Evolutionary conservation across 306 rosid genomes (phyloP).

Genomic region (Styphnolobium japonicum): DNA sequence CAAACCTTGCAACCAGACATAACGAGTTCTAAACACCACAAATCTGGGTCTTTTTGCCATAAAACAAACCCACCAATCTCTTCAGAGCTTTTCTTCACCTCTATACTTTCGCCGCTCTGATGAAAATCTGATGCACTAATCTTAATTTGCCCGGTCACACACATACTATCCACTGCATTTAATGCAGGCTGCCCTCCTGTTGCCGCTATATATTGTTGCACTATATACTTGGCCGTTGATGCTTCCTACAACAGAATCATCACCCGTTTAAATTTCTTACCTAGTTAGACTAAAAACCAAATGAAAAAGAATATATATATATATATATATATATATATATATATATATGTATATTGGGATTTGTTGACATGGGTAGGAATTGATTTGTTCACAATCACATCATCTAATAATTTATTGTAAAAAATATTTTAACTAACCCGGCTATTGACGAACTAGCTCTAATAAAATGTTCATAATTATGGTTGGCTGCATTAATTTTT

Average conservation of each 20-base stretch:
- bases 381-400: background rate
- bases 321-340: background rate
- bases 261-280: background rate
- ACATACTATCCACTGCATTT: slow-evolving; percentile 78
- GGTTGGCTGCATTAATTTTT: background rate
- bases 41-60: slow-evolving; percentile 91
- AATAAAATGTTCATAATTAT: background rate
- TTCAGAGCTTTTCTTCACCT: slow-evolving; percentile 62
- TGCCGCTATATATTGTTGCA: slow-evolving; percentile 91
- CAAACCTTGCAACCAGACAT: slow-evolving; percentile 79
- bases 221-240: slow-evolving; percentile 89
- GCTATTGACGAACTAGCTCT: too few relatives aligned
- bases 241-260: slow-evolving; percentile 61
- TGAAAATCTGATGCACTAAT: slow-evolving; percentile 82
- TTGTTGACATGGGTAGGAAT: background rate
- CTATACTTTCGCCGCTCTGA: slow-evolving; percentile 40
- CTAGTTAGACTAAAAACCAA: background rate
- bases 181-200: slow-evolving; percentile 90
- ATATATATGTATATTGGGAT: background rate
- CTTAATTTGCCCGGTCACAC: slow-evolving; percentile 76
- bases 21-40: slow-evolving; percentile 78
- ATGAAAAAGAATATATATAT: background rate
- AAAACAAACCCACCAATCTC: slow-evolving; percentile 81
- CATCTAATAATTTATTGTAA: too few relatives aligned
- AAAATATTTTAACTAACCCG: too few relatives aligned